Evolutionary conservation across 495 filamentous ascomycete species (phyloP).

Genomic region (Xylaria curta): DNA sequence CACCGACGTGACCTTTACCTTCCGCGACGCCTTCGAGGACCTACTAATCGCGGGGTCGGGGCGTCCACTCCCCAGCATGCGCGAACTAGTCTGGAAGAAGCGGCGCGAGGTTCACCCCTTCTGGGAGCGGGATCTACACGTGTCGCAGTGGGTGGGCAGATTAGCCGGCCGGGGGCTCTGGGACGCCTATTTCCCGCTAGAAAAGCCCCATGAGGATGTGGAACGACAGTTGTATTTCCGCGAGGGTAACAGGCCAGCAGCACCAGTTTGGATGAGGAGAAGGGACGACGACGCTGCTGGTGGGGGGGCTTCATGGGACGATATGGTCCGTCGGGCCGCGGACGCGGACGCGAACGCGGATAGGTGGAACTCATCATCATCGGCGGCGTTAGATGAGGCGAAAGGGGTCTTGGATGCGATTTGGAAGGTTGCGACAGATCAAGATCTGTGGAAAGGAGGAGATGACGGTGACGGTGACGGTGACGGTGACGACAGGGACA

Average conservation of each 20-base stretch:
- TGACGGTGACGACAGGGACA: not conserved
- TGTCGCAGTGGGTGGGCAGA: conserved; percentile 28
- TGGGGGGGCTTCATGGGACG: not conserved
- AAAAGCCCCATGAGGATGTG: conserved; percentile 13
- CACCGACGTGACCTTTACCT: conserved; percentile 38
- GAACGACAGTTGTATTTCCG: conserved; percentile 13
- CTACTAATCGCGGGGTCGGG: conserved; percentile 43
- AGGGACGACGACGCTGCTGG: not conserved
- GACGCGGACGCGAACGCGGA: not conserved
- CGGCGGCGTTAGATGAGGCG: not conserved
- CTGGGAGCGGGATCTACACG: conserved; percentile 16
- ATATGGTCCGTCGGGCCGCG: not conserved
- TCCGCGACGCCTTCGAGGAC: conserved; percentile 52
- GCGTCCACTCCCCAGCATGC: conserved; percentile 27
- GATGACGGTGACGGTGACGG: not conserved
- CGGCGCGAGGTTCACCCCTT: not conserved
- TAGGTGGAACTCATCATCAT: too few relatives aligned
- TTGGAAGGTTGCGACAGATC: not conserved
- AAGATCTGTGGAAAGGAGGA: not conserved
- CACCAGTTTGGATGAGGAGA: not conserved
- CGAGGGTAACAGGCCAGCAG: not conserved
- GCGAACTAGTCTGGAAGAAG: conserved; percentile 17
- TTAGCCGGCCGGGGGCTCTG: conserved; percentile 32
- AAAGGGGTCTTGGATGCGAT: conserved; percentile 1
- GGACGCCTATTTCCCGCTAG: conserved; percentile 37